These are phyloP conservation scores for Mucor irregularis DNA, from an alignment of 371 early-diverging fungal genomes.

Conservation along the genomic window DNA sequence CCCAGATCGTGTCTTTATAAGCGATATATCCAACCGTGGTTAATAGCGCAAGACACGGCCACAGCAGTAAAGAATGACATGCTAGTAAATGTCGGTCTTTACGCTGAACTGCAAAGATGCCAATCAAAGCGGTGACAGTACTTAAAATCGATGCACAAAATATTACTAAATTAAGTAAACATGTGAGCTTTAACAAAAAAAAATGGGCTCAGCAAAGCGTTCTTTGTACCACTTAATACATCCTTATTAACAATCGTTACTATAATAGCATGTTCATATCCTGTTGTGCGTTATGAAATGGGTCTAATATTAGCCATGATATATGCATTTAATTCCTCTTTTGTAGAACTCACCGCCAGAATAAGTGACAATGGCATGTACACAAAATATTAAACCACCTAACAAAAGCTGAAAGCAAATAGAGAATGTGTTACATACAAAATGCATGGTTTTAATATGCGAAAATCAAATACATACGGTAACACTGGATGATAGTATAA, in stretches of 20 bases:
- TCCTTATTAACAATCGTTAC: background rate
- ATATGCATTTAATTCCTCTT: too few species aligned
- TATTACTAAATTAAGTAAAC: background rate
- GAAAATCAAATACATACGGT: background rate
- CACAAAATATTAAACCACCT: background rate
- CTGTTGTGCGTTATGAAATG: too few species aligned
- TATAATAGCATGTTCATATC: background rate
- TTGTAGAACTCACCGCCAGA: too few species aligned
- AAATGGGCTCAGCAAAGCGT: background rate
- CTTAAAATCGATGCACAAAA: conserved; percentile 20
- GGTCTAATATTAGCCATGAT: too few species aligned
- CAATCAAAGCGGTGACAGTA: conserved; percentile 18
- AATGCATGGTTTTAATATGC: background rate
- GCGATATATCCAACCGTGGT: conserved; percentile 26
- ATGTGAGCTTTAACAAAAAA: background rate
- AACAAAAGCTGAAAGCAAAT: background rate
- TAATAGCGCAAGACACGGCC: conserved; percentile 33
- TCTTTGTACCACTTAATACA: background rate
- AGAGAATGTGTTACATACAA: background rate
- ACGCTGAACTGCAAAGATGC: conserved; percentile 19
- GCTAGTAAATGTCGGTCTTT: conserved; percentile 18
- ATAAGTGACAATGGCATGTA: background rate
- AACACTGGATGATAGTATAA: background rate
- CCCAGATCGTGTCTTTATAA: conserved; percentile 29
- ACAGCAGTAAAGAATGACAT: conserved; percentile 22